Evolutionary conservation across 2,329 filamentous ascomycete species (phyloP).

Genomic region (Botryosphaeria dothidea): DNA sequence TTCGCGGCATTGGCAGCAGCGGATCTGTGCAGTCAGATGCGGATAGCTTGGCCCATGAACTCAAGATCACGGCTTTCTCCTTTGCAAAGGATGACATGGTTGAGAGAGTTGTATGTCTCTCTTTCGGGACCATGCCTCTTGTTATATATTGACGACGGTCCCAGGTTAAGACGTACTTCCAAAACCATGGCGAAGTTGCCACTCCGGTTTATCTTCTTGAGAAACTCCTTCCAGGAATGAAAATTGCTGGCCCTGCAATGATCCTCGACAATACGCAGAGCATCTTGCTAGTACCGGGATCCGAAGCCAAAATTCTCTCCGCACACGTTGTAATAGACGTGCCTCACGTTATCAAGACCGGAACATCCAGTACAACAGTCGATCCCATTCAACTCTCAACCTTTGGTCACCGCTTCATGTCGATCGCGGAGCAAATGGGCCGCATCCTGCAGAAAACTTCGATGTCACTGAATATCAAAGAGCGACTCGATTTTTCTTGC

Average conservation of each 20-base stretch:
- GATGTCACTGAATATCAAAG: conserved; percentile 30
- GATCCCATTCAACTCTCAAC: conserved; percentile 24
- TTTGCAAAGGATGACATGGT: conserved; percentile 64
- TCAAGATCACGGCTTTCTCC: conserved; percentile 66
- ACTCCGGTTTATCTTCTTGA: conserved; percentile 30
- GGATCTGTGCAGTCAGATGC: conserved; percentile 55
- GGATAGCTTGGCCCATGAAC: conserved; percentile 80
- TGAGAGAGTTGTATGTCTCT: conserved; percentile 52
- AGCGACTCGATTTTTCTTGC: conserved; percentile 39
- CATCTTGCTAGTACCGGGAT: conserved; percentile 42
- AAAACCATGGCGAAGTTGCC: conserved; percentile 24
- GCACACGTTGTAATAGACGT: conserved; percentile 50
- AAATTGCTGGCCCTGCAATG: conserved; percentile 33
- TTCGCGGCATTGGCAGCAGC: conserved; percentile 37
- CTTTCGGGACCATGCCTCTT: no score
- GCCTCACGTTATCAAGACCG: conserved; percentile 48
- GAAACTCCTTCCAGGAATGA: conserved; percentile 25
- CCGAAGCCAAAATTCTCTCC: conserved; percentile 39
- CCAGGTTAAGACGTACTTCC: conserved; percentile 27
- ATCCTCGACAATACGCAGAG: conserved; percentile 48
- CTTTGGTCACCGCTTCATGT: conserved; percentile 29
- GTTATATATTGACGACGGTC: not conserved
- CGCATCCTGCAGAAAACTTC: conserved; percentile 27
- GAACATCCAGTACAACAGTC: conserved; percentile 55
- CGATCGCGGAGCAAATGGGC: conserved; percentile 30